These are phyloP conservation scores for Fusarium devonianum DNA, from an alignment of 2,329 filamentous ascomycete species.

Conservation along the genomic window DNA sequence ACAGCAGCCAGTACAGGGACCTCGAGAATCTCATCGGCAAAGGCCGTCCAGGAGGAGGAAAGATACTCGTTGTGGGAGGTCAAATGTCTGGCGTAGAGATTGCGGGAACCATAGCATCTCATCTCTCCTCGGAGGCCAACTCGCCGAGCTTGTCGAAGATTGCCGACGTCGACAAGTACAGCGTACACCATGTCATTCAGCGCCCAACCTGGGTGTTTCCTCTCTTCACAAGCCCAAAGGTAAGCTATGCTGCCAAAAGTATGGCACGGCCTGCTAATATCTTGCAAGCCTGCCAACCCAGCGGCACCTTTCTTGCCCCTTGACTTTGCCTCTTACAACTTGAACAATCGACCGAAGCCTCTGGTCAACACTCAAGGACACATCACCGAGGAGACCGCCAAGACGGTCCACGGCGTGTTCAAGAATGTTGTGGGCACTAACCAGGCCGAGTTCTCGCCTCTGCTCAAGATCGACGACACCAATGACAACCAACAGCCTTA, in stretches of 20 bases:
- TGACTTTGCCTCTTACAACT: constrained; percentile 76
- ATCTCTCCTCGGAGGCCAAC: constrained; percentile 70
- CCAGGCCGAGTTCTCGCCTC: constrained; percentile 59
- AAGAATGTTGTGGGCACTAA: constrained; percentile 58
- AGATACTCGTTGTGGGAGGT: constrained; percentile 77
- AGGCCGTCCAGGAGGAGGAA: constrained; percentile 54
- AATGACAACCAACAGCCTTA: constrained; percentile 64
- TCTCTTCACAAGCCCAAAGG: constrained; percentile 60
- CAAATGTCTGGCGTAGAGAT: constrained; percentile 86
- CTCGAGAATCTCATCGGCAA: constrained; percentile 57
- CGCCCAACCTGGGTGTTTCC: constrained; percentile 78
- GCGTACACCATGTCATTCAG: constrained; percentile 73
- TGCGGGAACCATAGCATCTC: constrained; percentile 73
- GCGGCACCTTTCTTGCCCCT: constrained; percentile 73
- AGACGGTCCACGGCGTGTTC: constrained; percentile 60
- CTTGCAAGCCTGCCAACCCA: constrained; percentile 50
- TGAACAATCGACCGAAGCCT: constrained; percentile 65
- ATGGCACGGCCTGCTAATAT: not conserved
- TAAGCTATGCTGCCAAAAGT: constrained; percentile 36
- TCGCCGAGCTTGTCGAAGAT: constrained; percentile 55
- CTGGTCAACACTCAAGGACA: constrained; percentile 71
- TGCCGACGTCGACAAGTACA: constrained; percentile 56
- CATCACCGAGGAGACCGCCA: constrained; percentile 65
- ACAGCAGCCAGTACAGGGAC: constrained; percentile 72
- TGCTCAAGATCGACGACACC: constrained; percentile 49